Percentiles rank a stretch among this genome's conserved stretches.
Evolutionary conservation across 1,139 yeast genomes (phyloP).

Genomic region (Hemisphaericaspora subhashii): DNA sequence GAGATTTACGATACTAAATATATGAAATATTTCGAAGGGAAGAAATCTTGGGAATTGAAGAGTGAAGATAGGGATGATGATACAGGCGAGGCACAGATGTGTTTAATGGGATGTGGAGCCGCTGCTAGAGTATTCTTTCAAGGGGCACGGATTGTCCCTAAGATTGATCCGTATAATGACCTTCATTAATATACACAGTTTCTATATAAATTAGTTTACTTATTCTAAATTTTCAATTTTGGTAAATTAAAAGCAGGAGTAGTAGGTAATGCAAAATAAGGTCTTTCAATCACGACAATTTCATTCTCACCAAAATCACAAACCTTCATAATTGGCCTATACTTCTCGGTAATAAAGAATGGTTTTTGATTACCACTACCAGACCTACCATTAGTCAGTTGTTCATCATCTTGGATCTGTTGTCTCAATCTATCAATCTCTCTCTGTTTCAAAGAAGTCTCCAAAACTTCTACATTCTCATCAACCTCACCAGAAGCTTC

Average conservation of each 20-base stretch:
- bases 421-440: constrained; percentile 30
- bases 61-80: constrained; percentile 44
- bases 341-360: constrained; percentile 77
- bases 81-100: constrained; percentile 48
- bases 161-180: constrained; percentile 18
- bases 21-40: constrained; percentile 55
- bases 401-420: constrained; percentile 29
- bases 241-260: constrained; percentile 79
- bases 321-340: constrained; percentile 70
- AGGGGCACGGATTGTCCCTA: constrained; percentile 57
- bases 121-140: constrained; percentile 73
- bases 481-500: constrained; percentile 24
- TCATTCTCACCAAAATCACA: constrained; percentile 57
- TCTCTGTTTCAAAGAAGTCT: constrained; percentile 32
- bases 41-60: constrained; percentile 52
- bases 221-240: constrained; percentile 47
- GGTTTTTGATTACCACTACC: constrained; percentile 30
- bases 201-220: constrained; percentile 3
- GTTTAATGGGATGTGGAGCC: constrained; percentile 63
- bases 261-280: constrained; percentile 55
- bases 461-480: constrained; percentile 34
- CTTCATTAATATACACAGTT: constrained; percentile 3
- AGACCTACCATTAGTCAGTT: too few relatives aligned
- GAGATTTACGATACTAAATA: constrained; percentile 51
- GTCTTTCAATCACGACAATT: constrained; percentile 76